Base-by-base conservation (phyloP, 1,284 basidiomycete species). In the Pascua sp. region DNA sequence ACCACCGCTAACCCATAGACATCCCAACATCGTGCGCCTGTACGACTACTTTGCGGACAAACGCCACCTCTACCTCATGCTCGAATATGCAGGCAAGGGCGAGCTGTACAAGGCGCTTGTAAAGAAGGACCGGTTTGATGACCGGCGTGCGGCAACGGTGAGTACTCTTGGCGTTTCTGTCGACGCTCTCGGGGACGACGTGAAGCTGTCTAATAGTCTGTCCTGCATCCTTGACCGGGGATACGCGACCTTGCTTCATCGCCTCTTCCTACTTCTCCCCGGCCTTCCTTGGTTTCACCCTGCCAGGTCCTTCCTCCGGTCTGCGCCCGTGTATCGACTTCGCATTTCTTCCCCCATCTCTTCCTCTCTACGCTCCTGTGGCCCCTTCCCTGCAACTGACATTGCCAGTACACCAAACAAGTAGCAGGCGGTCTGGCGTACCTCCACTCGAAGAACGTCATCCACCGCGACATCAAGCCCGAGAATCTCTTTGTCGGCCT, bases 391-490 rank as follows among this genome's bases (percentile, higher is more conserved):
- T 32, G 2, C 37, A 2, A 15, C 41, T 37, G 13, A 42, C 32
- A 17, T 8, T 11, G 9, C 13, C 79, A 91, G 73, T 98, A 98
- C 77, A 88, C 96, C 62, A 88, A 91, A 66, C 95, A 99, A 76
- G 97, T 98, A 86, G 89, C 95, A 5, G 93, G 96, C 72, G 95
- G 93, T 1, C 81, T 98, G 45, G 81, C 81, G 10, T 98, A 99
- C 73, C 82, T 98, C 1, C 95, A 99, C 72, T 80, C 82, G 49
- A 97, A 98, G 71, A 91, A 98, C 69, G 90, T 98, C 63, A 98
- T 98, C 57, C 95, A 99, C 75, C 86, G 96, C n/a, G 95, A 99
- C 71, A 98, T 98, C 80, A 99, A 98, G 77, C 96, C 95, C 0
- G 96, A 98, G 78, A 99, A 99, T 73, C 78, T 99, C 47, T 81